Percentiles rank a stretch among this genome's conserved stretches.
Conservation (phyloP, 176 grass and related monocot genomes). For the Triticum dicoccoides region DNA sequence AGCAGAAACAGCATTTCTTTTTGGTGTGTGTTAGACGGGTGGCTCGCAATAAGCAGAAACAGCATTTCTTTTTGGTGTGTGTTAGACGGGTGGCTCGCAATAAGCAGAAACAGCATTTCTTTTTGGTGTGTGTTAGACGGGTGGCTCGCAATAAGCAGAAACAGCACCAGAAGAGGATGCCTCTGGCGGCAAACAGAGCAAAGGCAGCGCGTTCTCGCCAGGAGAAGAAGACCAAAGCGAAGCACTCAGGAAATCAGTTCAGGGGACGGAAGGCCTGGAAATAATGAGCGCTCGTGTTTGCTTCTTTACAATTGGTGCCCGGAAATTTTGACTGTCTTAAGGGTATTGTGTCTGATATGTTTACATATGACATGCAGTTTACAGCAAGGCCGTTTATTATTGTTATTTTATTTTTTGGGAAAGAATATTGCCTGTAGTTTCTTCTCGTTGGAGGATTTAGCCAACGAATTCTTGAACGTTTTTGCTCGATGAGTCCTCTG, state of each 20-base stretch:
- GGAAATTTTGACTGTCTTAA: slow-evolving; percentile 34
- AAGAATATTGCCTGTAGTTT: neutral
- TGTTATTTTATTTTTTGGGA: neutral
- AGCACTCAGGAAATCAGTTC: slow-evolving; percentile 65
- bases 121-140: slow-evolving; percentile 42
- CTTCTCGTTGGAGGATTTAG: neutral
- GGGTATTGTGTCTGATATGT: neutral
- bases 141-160: slow-evolving; percentile 82
- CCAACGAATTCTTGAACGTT: neutral
- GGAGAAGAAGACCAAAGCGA: slow-evolving; percentile 52
- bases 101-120: neutral
- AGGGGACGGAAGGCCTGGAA: slow-evolving; percentile 86
- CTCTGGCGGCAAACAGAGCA: slow-evolving; percentile 58
- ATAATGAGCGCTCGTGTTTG: slow-evolving; percentile 40
- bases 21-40: slow-evolving; percentile 45
- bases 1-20: neutral
- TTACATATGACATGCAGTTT: neutral
- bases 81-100: slow-evolving; percentile 58
- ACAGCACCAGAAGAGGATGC: slow-evolving; percentile 83
- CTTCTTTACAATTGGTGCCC: neutral
- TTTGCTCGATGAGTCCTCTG: neutral
- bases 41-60: slow-evolving; percentile 81
- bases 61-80: slow-evolving; percentile 29
- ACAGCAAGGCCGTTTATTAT: neutral
- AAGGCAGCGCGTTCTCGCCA: slow-evolving; percentile 69